phyloP scores from a whole-genome alignment of 768 basidiomycete species.

The Naematelia aurantialba region DNA sequence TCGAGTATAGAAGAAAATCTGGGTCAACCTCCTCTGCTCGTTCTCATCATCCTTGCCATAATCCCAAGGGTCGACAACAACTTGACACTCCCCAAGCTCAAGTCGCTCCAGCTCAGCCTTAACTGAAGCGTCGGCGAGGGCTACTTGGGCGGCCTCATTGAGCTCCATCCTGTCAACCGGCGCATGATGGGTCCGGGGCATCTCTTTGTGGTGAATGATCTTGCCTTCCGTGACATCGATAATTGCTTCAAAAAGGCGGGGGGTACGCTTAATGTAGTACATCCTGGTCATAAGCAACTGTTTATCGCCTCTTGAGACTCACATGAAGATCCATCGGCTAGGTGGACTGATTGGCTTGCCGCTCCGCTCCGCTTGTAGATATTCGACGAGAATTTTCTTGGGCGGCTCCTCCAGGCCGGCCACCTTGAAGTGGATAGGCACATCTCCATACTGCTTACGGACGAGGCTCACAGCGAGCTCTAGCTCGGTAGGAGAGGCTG shows the following conservation, averaged over 20 bases:
- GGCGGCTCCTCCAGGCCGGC: constrained; percentile 13
- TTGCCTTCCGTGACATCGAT: constrained; percentile 7
- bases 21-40: neutral
- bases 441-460: constrained; percentile 8
- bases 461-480: constrained; percentile 9
- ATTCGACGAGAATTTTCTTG: constrained; percentile 7
- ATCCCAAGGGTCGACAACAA: constrained; percentile 6
- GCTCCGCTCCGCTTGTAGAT: no score
- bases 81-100: constrained; percentile 2
- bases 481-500: constrained; percentile 8
- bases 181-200: constrained; percentile 1
- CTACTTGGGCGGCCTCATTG: constrained; percentile 3
- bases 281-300: no score
- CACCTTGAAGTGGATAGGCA: constrained; percentile 16
- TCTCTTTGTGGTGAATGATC: constrained; percentile 3
- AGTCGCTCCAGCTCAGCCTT: constrained; percentile 6
- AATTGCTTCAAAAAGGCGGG: constrained; percentile 12
- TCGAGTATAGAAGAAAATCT: neutral
- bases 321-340: constrained; percentile 14
- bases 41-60: constrained; percentile 3
- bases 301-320: constrained; percentile 8
- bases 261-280: no score
- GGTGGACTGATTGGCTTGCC: neutral
- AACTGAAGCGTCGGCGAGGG: constrained; percentile 3
- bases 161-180: neutral